Evolutionary conservation across 2,329 filamentous ascomycete species (phyloP).

Genomic region (Ceratocystis alfenasii): DNA sequence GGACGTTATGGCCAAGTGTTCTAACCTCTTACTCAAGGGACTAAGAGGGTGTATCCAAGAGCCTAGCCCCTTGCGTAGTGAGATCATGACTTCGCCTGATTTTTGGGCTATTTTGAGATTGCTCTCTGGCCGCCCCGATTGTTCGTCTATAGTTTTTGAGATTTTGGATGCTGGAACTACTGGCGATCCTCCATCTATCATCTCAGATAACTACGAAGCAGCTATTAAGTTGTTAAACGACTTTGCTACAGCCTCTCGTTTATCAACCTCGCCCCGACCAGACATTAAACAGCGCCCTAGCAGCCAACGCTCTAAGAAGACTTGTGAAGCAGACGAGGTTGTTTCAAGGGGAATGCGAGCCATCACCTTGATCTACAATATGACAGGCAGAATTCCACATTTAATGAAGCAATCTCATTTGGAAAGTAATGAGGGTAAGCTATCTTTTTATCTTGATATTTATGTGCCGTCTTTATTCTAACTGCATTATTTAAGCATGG

Average conservation of each 20-base stretch:
- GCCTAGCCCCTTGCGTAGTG: conserved; percentile 66
- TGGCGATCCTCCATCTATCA: conserved; percentile 68
- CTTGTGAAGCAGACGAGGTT: conserved; percentile 12
- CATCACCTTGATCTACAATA: conserved; percentile 65
- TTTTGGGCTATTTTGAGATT: conserved; percentile 87
- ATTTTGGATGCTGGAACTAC: conserved; percentile 70
- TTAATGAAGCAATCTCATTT: conserved; percentile 90
- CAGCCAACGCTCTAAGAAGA: conserved; percentile 9
- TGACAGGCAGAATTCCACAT: conserved; percentile 69
- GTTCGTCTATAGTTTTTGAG: conserved; percentile 68
- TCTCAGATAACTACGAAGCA: conserved; percentile 90
- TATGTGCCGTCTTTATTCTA: not conserved
- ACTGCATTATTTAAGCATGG: conserved; percentile 52
- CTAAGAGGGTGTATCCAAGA: conserved; percentile 68
- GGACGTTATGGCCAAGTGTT: conserved; percentile 62
- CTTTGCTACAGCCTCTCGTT: conserved; percentile 57
- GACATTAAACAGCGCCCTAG: conserved; percentile 10
- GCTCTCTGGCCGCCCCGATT: conserved; percentile 56
- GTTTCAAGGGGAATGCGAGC: conserved; percentile 59
- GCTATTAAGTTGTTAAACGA: conserved; percentile 75
- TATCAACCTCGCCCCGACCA: not conserved
- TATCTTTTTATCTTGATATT: not conserved
- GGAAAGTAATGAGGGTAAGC: conserved; percentile 65
- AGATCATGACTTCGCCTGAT: conserved; percentile 91
- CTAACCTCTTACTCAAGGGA: conserved; percentile 64